A percentile compares a stretch with the other conserved stretches of the same genome.
Conservation (phyloP, 306 rosid species). For the Trifolium pratense region DNA sequence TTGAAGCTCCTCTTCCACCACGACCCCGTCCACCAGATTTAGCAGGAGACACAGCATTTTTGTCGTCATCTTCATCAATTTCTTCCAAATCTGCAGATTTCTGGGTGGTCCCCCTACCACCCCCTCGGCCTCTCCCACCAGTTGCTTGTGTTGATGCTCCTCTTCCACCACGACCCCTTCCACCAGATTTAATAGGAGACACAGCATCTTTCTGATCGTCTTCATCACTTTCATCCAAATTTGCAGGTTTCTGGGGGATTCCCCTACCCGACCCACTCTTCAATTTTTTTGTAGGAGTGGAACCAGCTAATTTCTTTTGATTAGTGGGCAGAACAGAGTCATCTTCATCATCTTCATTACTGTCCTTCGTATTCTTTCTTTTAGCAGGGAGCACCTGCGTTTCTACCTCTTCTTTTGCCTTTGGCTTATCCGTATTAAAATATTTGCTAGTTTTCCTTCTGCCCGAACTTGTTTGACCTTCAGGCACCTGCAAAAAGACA, state of each 20-base stretch:
- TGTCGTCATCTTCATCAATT: slow-evolving; percentile 62
- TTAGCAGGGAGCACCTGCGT: slow-evolving; percentile 62
- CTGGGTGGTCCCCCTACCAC: slow-evolving; percentile 61
- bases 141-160: slow-evolving; percentile 61
- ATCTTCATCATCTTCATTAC: slow-evolving; percentile 50
- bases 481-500: slow-evolving; percentile 50
- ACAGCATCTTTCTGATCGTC: slow-evolving; percentile 56
- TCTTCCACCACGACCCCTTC: slow-evolving; percentile 88
- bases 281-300: slow-evolving; percentile 70
- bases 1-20: slow-evolving; percentile 77
- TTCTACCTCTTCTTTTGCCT: slow-evolving; percentile 61
- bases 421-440: slow-evolving; percentile 58
- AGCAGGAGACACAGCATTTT: slow-evolving; percentile 49
- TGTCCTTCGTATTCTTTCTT: slow-evolving; percentile 63
- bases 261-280: slow-evolving; percentile 77
- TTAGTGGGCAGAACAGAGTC: slow-evolving; percentile 51
- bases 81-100: slow-evolving; percentile 60
- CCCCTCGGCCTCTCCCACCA: slow-evolving; percentile 91
- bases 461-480: slow-evolving; percentile 62
- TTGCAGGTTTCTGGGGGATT: slow-evolving; percentile 46
- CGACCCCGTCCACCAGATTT: slow-evolving; percentile 82
- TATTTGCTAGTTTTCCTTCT: slow-evolving; percentile 87
- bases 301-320: slow-evolving; percentile 55
- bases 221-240: slow-evolving; percentile 61
- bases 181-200: slow-evolving; percentile 59